Conservation (phyloP, 192 early-diverging fungal genomes). For the Geranomyces variabilis region DNA sequence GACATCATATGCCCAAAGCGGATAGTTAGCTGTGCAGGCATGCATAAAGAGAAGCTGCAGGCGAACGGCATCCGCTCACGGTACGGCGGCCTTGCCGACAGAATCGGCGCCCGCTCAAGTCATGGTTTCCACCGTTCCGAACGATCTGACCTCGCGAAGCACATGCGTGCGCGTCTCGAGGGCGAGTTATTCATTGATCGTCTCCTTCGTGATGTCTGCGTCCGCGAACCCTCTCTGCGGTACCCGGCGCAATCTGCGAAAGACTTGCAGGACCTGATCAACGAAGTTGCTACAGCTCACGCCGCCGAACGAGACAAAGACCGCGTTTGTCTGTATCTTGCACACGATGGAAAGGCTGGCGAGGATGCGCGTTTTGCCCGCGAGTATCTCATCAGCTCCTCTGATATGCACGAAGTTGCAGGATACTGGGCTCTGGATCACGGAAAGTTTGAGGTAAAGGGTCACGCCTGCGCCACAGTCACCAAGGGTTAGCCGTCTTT, state of each 20-base stretch:
- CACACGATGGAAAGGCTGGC: neutral
- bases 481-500: no score
- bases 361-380: neutral
- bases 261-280: neutral
- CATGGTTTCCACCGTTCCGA: neutral
- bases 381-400: neutral
- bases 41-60: neutral
- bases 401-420: neutral
- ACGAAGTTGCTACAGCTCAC: neutral
- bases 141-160: neutral
- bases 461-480: neutral
- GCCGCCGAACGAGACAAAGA: neutral
- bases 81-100: neutral
- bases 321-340: neutral
- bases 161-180: neutral
- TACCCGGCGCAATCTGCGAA: neutral
- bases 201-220: neutral
- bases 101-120: neutral
- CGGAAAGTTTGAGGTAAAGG: neutral
- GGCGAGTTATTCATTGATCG: constrained; percentile 1
- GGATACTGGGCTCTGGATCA: constrained; percentile 5
- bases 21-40: neutral
- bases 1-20: neutral
- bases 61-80: neutral
- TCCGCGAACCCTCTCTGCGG: neutral